phyloP scores from a whole-genome alignment of 2,329 filamentous ascomycete species.

The Pezicula carpinea region DNA sequence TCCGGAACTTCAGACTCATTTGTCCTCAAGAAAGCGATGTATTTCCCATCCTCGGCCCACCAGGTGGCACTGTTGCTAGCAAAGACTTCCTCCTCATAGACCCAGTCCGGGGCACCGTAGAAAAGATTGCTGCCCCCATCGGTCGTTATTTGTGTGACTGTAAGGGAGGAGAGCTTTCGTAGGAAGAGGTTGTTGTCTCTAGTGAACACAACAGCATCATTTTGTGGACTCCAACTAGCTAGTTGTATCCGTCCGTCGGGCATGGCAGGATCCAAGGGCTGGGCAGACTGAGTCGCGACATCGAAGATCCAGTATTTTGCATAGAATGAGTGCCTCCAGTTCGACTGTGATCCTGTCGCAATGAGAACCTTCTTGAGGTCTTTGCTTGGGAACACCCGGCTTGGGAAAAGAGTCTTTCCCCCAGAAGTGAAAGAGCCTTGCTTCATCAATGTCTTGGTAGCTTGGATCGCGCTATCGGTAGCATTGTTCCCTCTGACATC shows the following conservation, averaged over 20 bases:
- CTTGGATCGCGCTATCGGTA: slow-evolving; percentile 35
- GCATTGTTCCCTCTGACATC: slow-evolving; percentile 64
- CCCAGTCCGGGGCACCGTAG: slow-evolving; percentile 96
- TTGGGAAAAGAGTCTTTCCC: slow-evolving; percentile 50
- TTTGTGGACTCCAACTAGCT: slow-evolving; percentile 83
- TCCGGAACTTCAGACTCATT: slow-evolving; percentile 90
- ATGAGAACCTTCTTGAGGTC: slow-evolving; percentile 84
- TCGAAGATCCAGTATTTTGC: slow-evolving; percentile 90
- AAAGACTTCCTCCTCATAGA: slow-evolving; percentile 85
- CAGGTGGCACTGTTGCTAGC: slow-evolving; percentile 77
- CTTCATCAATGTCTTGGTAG: slow-evolving; percentile 72
- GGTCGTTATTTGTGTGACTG: slow-evolving; percentile 61
- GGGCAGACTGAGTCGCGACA: slow-evolving; percentile 70
- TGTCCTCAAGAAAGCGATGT: slow-evolving; percentile 85
- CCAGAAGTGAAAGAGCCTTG: slow-evolving; percentile 55
- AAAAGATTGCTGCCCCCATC: slow-evolving; percentile 88
- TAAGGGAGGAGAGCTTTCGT: slow-evolving; percentile 50
- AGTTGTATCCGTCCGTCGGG: slow-evolving; percentile 68
- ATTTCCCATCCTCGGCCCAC: slow-evolving; percentile 91
- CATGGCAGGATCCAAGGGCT: slow-evolving; percentile 71
- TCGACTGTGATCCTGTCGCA: slow-evolving; percentile 64
- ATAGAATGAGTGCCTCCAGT: slow-evolving; percentile 87
- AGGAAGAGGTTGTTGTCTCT: slow-evolving; percentile 87
- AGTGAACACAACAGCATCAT: slow-evolving; percentile 85
- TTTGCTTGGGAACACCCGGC: slow-evolving; percentile 68